These are phyloP conservation scores for Fusarium albidum DNA, from an alignment of 2,329 filamentous ascomycete species.

Conservation along the genomic window DNA sequence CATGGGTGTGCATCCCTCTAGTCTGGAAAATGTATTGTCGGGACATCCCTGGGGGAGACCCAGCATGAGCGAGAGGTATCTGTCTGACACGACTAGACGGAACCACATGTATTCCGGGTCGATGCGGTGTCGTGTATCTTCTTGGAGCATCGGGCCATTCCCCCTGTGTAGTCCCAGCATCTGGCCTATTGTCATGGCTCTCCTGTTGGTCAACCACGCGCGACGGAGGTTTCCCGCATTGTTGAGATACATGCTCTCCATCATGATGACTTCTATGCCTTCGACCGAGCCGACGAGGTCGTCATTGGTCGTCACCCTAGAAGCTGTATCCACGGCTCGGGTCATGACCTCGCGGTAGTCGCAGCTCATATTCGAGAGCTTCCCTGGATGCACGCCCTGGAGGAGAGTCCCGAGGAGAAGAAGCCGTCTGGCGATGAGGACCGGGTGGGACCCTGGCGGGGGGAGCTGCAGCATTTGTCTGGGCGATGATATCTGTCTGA, in stretches of 20 bases:
- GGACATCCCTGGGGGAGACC: neutral
- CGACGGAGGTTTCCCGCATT: slow-evolving; percentile 55
- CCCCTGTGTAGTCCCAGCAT: slow-evolving; percentile 43
- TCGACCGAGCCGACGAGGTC: slow-evolving; percentile 52
- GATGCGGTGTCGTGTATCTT: no score
- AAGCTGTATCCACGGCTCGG: neutral
- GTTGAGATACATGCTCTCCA: slow-evolving; percentile 53
- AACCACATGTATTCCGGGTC: slow-evolving; percentile 3
- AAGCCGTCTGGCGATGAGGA: neutral
- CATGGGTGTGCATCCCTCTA: no score
- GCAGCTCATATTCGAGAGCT: neutral
- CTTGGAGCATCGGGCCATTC: no score
- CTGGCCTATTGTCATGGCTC: slow-evolving; percentile 53
- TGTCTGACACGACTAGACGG: slow-evolving; percentile 6
- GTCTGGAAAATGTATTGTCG: no score
- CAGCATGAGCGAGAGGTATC: slow-evolving; percentile 2
- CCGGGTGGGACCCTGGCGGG: neutral
- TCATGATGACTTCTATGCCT: slow-evolving; percentile 55
- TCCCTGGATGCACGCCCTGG: neutral
- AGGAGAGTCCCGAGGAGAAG: neutral
- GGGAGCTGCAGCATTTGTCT: neutral
- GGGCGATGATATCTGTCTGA: neutral
- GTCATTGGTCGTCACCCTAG: slow-evolving; percentile 44
- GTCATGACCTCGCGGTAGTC: neutral
- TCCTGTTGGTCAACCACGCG: slow-evolving; percentile 52